phyloP scores from a whole-genome alignment of 352 stramenopile species.

The Pythium phragmitis region DNA sequence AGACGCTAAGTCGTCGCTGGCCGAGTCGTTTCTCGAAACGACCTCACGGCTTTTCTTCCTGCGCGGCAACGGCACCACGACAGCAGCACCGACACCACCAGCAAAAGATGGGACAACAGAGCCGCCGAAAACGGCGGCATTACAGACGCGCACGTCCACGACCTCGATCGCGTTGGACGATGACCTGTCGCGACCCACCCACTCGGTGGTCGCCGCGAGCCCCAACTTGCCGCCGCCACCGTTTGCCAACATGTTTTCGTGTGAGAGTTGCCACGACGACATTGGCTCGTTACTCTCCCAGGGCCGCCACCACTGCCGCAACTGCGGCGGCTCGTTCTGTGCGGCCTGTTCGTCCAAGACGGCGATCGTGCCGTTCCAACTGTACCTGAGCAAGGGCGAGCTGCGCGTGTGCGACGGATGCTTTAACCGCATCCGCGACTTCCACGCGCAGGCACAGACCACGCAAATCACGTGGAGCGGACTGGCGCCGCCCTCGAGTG shows the following conservation, averaged over 20 bases:
- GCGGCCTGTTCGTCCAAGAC: conserved; percentile 54
- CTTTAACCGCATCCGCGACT: conserved; percentile 70
- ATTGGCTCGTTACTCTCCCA: conserved; percentile 71
- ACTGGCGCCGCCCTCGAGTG: conserved; percentile 36
- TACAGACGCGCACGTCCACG: conserved; percentile 3
- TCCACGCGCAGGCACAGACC: conserved; percentile 62
- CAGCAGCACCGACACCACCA: not conserved
- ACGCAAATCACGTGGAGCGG: conserved; percentile 67
- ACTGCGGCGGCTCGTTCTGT: conserved; percentile 79
- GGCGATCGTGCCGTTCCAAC: conserved; percentile 55
- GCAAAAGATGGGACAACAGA: not conserved
- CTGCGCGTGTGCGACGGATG: conserved; percentile 75
- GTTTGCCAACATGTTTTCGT: conserved; percentile 80
- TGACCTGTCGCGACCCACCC: conserved; percentile 40
- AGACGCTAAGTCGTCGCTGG: conserved; percentile 8
- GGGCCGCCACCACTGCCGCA: conserved; percentile 75
- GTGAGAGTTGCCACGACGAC: conserved; percentile 68
- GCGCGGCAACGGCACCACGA: conserved; percentile 1
- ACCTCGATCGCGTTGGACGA: conserved; percentile 41
- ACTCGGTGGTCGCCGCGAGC: conserved; percentile 48
- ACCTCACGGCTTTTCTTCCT: conserved; percentile 27
- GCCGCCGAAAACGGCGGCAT: not conserved
- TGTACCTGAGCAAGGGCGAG: conserved; percentile 57
- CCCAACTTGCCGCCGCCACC: conserved; percentile 55
- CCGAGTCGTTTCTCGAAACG: conserved; percentile 25